These are phyloP conservation scores for Sporisorium iseilematis-ciliati DNA, from an alignment of 1,284 basidiomycete genomes.

Conservation along the genomic window DNA sequence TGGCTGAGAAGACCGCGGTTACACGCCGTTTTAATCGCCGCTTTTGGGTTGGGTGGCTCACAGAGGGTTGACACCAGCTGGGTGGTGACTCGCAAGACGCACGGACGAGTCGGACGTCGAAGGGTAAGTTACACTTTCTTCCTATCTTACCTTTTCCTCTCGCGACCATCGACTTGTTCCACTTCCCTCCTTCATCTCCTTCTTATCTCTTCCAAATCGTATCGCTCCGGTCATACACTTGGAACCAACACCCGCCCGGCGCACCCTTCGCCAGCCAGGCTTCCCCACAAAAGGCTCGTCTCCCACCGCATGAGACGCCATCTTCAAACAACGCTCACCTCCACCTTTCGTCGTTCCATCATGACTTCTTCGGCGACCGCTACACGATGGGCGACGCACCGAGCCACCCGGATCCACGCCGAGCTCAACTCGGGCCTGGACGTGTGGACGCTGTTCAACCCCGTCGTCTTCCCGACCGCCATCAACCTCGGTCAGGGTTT, in stretches of 20 bases:
- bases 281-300: too few relatives aligned
- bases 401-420: constrained; percentile 47
- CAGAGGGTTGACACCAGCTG: too few relatives aligned
- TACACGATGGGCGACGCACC: constrained; percentile 48
- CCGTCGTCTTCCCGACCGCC: constrained; percentile 63
- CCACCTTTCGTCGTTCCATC: constrained; percentile 12
- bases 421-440: constrained; percentile 62
- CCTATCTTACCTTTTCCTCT: too few relatives aligned
- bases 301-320: constrained; percentile 29
- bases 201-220: neutral
- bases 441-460: constrained; percentile 69
- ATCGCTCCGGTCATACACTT: neutral
- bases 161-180: neutral
- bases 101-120: neutral
- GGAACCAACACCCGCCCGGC: too few relatives aligned
- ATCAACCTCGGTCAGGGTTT: constrained; percentile 69
- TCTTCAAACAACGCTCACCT: neutral
- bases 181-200: neutral
- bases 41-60: too few relatives aligned
- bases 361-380: constrained; percentile 25
- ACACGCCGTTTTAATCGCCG: too few relatives aligned
- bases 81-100: constrained; percentile 1
- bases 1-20: too few relatives aligned
- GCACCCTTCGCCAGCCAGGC: too few relatives aligned
- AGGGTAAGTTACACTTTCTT: too few relatives aligned